Conservation (phyloP, 768 basidiomycete genomes). For the Termitomyces bulborhizus region DNA sequence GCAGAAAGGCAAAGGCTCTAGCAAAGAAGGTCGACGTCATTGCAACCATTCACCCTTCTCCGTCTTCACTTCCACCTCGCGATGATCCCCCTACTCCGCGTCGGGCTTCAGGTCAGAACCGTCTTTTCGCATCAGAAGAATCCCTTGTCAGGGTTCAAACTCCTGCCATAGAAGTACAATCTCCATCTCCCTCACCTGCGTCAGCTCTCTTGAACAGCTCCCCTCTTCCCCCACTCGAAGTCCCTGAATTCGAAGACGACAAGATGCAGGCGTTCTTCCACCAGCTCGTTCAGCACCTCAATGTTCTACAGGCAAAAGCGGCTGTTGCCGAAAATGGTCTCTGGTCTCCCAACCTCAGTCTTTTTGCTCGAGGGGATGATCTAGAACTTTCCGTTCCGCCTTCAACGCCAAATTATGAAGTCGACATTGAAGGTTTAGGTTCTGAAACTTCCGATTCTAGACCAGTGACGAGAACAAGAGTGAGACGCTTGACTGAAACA, state of each 20-base stretch:
- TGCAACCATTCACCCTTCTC: conserved; percentile 19
- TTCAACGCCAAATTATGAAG: conserved; percentile 9
- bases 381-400: conserved; percentile 6
- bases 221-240: conserved; percentile 40
- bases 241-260: conserved; percentile 69
- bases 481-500: conserved; percentile 21
- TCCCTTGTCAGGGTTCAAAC: conserved; percentile 2
- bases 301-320: conserved; percentile 59
- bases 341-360: conserved; percentile 15
- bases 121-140: conserved; percentile 16
- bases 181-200: conserved; percentile 19
- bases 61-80: conserved; percentile 42
- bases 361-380: conserved; percentile 4
- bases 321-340: conserved; percentile 7
- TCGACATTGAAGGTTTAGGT: not conserved
- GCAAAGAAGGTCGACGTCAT: conserved; percentile 19
- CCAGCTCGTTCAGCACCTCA: conserved; percentile 77
- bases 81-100: conserved; percentile 58
- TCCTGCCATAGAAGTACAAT: conserved; percentile 13
- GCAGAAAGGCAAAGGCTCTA: conserved; percentile 22
- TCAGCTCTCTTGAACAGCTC: conserved; percentile 20
- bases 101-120: conserved; percentile 34
- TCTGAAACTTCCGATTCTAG: conserved; percentile 4
- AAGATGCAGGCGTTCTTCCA: conserved; percentile 81
- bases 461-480: conserved; percentile 21